Evolutionary conservation across 129 eudicot species (phyloP), one percentile per base, ranked within the genome.

Genomic region (Glebionis coronaria): DNA sequence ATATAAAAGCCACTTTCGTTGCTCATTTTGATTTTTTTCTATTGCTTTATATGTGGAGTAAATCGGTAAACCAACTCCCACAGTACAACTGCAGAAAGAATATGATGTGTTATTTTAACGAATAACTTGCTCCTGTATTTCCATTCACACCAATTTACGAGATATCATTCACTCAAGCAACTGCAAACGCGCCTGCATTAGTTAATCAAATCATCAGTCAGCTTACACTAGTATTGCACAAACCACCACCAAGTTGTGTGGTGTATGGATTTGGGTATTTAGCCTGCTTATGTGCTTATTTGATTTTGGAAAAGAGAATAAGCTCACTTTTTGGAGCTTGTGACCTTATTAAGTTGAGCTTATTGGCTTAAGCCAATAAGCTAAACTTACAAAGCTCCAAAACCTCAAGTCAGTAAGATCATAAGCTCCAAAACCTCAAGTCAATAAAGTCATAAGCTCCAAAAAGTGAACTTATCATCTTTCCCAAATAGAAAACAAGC

Each of bases 41-140:
- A 93, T 80, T 27, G 98, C 97, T 73, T 82, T 93, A 51, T 86
- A 93, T 31, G 98, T 93, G 14, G 89, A 83, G 80, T 93, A 93
- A 62, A 88, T 90, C 9, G 98, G 98, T 64, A 93, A 72, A 63
- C 65, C 92, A 66, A 79, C 63, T 60, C 98, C 98, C 55, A 89
- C 86, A n/a, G 95, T 71, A 75, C 92, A 88, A 79, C 98, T 92
- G 95, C 64, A 82, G 19, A 71, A 42, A 21, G 28, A 46, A 75
- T 31, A 50, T 14, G 4, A 59, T 13, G 45, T 55, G 53, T 82
- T 69, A 73, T 18, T 21, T 28, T 9, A 67, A n/a, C 14, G 8
- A 40, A 47, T 19, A 11, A 11, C 35, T 46, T 67, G 59, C 49
- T 40, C 1, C 6, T 21, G 53, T 28, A 67, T 9, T 72, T 20